Conservation (phyloP, 1,284 basidiomycete genomes). For the Stygiomarasmius scandens region DNA sequence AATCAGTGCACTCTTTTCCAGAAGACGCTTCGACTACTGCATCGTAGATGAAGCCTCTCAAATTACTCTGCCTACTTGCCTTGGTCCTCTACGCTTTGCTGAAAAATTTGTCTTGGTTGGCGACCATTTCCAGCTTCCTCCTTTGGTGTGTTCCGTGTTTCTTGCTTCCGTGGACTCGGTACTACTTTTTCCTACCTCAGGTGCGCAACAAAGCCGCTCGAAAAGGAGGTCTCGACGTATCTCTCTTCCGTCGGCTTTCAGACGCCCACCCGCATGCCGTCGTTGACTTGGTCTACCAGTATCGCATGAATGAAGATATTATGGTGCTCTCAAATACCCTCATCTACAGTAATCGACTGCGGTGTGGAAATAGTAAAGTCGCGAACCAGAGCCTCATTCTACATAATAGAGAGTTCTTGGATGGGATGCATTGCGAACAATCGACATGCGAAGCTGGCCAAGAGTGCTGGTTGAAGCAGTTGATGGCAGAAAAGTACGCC, state of each 20-base stretch:
- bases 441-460: conserved; percentile 28
- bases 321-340: conserved; percentile 92
- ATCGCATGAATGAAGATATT: conserved; percentile 97
- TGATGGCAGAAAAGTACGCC: conserved; percentile 66
- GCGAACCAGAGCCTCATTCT: conserved; percentile 64
- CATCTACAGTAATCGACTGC: conserved; percentile 81
- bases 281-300: conserved; percentile 84
- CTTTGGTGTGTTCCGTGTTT: conserved; percentile 60
- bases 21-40: conserved; percentile 92
- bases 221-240: conserved; percentile 85
- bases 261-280: conserved; percentile 86
- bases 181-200: conserved; percentile 36
- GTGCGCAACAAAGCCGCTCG: conserved; percentile 82
- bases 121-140: conserved; percentile 96
- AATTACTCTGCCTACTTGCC: conserved; percentile 93
- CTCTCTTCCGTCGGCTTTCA: conserved; percentile 87
- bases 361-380: conserved; percentile 77
- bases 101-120: conserved; percentile 94
- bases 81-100: conserved; percentile 91
- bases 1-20: conserved; percentile 86
- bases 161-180: background rate
- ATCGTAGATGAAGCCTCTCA: conserved; percentile 99
- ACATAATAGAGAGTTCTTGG: conserved; percentile 46
- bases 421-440: conserved; percentile 37
- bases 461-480: conserved; percentile 71